phyloP scores from a whole-genome alignment of 2,329 filamentous ascomycete species.

The Juglanconis juglandina region DNA sequence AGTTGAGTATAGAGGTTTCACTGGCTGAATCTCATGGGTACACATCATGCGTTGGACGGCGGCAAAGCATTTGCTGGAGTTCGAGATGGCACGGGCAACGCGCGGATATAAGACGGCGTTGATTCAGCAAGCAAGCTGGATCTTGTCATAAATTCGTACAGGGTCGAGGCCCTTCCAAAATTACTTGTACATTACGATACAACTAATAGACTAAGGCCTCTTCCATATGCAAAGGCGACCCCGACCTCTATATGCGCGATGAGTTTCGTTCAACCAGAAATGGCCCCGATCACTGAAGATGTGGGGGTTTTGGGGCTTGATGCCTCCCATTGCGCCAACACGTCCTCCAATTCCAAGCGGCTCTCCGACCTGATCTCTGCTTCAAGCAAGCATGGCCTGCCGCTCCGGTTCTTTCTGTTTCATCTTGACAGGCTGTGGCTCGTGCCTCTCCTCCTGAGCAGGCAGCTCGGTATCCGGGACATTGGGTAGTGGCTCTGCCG shows the following conservation, averaged over 20 bases:
- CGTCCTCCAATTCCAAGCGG: not conserved
- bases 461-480: conserved; percentile 27
- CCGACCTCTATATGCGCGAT: not conserved
- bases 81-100: not conserved
- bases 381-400: conserved; percentile 27
- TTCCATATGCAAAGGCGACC: not conserved
- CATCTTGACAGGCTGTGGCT: conserved; percentile 14
- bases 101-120: not conserved
- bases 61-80: not conserved
- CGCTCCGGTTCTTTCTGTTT: conserved; percentile 22
- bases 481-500: conserved; percentile 22
- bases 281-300: too few species aligned
- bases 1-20: not conserved
- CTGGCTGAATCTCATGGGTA: not conserved
- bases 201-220: not conserved
- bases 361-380: not conserved
- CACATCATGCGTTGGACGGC: not conserved
- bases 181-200: not conserved
- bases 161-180: not conserved
- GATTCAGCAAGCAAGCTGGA: not conserved
- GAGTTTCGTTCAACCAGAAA: not conserved
- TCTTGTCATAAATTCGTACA: not conserved
- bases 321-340: not conserved
- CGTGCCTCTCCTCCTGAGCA: conserved; percentile 14
- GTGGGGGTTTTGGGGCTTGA: too few species aligned